phyloP scores from a whole-genome alignment of 2,329 filamentous ascomycete species.

The Elsinoe batatas region DNA sequence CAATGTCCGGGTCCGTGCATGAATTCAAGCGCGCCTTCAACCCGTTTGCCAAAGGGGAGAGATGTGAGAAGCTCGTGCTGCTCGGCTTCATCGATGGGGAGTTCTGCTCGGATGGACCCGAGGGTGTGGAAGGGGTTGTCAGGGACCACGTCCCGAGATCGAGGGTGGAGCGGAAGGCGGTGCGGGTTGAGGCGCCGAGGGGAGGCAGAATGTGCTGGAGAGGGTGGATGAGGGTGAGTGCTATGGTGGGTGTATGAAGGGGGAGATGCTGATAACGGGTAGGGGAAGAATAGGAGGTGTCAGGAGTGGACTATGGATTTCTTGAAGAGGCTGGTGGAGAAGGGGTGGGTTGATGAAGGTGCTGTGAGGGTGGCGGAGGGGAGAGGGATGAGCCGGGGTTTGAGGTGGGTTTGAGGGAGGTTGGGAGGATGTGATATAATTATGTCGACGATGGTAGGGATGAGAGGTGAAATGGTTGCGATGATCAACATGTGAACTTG shows the following conservation, averaged over 20 bases:
- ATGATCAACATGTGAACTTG: no score
- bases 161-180: not conserved
- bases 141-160: not conserved
- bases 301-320: slow-evolving; percentile 15
- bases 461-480: no score
- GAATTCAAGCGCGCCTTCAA: slow-evolving; percentile 8
- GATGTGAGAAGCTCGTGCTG: not conserved
- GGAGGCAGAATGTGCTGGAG: not conserved
- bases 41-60: not conserved
- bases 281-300: slow-evolving; percentile 12
- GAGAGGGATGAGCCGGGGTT: slow-evolving; percentile 37
- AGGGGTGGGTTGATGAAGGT: not conserved
- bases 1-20: not conserved
- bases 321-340: slow-evolving; percentile 3
- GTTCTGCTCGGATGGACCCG: not conserved
- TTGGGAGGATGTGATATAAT: not conserved
- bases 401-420: slow-evolving; percentile 33
- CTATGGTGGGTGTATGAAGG: not conserved
- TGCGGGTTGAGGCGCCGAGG: not conserved
- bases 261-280: not conserved
- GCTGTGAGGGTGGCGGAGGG: slow-evolving; percentile 8
- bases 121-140: not conserved
- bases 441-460: no score
- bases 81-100: not conserved
- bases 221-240: not conserved